phyloP scores from a whole-genome alignment of 306 rosid species.

The Aeschynomene evenia region DNA sequence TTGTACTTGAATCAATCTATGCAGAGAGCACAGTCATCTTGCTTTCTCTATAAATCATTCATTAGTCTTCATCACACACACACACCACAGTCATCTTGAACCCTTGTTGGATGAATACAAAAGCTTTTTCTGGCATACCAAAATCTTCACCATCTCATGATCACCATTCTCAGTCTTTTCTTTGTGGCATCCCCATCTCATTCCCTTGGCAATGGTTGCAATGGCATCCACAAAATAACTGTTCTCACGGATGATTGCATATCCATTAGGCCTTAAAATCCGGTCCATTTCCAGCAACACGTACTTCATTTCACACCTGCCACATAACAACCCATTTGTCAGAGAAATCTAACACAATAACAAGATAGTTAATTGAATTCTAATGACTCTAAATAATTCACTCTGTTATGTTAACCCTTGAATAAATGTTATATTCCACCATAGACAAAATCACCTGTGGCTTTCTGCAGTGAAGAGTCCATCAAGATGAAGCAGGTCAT shows the following conservation, averaged over 20 bases:
- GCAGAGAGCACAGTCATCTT: no score
- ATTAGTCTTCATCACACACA: no score
- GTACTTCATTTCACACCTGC: constrained; percentile 88
- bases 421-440: no score
- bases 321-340: constrained; percentile 19
- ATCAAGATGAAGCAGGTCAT: constrained; percentile 92
- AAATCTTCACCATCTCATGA: constrained; percentile 66
- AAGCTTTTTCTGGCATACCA: constrained; percentile 85
- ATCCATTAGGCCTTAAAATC: constrained; percentile 75
- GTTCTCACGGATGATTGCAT: constrained; percentile 76
- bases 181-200: constrained; percentile 84
- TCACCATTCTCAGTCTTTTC: constrained; percentile 61
- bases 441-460: constrained; percentile 63
- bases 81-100: constrained; percentile 65
- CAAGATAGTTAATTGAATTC: not conserved
- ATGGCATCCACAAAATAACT: constrained; percentile 70
- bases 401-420: not conserved
- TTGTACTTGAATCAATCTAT: constrained; percentile 37
- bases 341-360: not conserved
- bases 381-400: not conserved
- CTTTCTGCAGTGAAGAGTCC: constrained; percentile 88
- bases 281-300: constrained; percentile 96
- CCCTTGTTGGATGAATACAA: constrained; percentile 67
- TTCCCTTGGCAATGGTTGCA: constrained; percentile 57
- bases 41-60: no score